Evolutionary conservation across 306 rosid species (phyloP), one percentile per base, ranked within the genome.

Genomic region (Parietaria judaica): DNA sequence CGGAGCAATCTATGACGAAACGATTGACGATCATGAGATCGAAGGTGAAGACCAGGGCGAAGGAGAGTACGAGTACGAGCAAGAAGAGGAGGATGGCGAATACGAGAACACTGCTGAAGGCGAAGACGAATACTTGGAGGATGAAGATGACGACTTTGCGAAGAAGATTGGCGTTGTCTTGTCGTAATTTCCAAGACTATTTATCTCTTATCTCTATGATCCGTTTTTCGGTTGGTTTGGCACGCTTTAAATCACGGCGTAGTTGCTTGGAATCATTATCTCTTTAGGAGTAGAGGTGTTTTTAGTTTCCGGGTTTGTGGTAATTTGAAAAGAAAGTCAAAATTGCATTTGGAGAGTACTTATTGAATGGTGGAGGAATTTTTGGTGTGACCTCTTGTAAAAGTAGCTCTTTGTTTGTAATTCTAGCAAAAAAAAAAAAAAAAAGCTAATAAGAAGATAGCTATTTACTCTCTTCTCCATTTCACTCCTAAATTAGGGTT

Each of bases 151-250:
- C 75, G 98, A 91, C 76, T 87, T 91, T 62, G 98, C 96, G 12
- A 91, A 91, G 86, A 91, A 88, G 82, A 91, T 88, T 37, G 98
- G 98, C 17, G 96, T 82, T n/a, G 14, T 85, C 74, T 70, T 76
- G 54, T 71, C 88, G 3, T 87, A 80, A 60, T 14, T 4, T 41
- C 52, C 56, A 53, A 59, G 14, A 54, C 34, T 63, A 39, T 23
- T 62, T 17, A 39, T 16, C 54, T 64, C 52, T 71, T 53, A 58
- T 48, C 63, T 53, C 31, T 61, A 65, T 56, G 69, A 46, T 36
- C 31, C 17, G 13, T 49, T 67, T 64, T 63, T 66, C 46, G 60
- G 51, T 39, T 47, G 13, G 70, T 50, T 23, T 67, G 70, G 70
- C 60, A 51, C 56, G 65, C 68, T 79, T 76, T 77, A 76, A 49